phyloP scores from a whole-genome alignment of 192 early-diverging fungal species.

The Thoreauomyces humboldtii region DNA sequence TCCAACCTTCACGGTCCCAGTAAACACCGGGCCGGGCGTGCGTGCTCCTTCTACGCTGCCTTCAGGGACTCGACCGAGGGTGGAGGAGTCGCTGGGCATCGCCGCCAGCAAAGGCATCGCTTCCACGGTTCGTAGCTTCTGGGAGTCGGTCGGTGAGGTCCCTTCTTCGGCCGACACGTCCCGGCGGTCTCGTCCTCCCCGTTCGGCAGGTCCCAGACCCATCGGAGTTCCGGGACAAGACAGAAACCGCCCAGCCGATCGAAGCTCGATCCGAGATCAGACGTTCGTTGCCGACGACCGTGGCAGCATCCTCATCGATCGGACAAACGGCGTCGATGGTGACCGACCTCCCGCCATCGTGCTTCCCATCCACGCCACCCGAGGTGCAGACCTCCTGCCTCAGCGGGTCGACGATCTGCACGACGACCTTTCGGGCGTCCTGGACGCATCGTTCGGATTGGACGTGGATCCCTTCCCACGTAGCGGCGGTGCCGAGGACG shows the following conservation, averaged over 20 bases:
- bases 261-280: no score
- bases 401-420: neutral
- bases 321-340: no score
- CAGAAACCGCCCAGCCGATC: neutral
- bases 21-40: no score
- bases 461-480: slow-evolving; percentile 9
- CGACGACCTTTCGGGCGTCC: neutral
- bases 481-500: neutral
- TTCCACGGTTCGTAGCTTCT: slow-evolving; percentile 18
- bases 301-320: neutral
- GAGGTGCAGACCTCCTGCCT: neutral
- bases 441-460: slow-evolving; percentile 2
- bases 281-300: neutral
- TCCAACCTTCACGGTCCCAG: no score
- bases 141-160: slow-evolving; percentile 17
- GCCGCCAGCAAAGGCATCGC: slow-evolving; percentile 15
- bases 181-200: neutral
- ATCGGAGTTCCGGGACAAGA: no score
- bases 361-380: neutral
- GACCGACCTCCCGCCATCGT: no score
- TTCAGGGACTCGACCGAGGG: no score
- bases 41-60: no score
- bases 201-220: neutral
- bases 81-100: neutral
- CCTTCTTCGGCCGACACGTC: neutral